These are phyloP conservation scores for Lepidium didymum DNA, from an alignment of 345 rosid genomes.

Conservation along the genomic window DNA sequence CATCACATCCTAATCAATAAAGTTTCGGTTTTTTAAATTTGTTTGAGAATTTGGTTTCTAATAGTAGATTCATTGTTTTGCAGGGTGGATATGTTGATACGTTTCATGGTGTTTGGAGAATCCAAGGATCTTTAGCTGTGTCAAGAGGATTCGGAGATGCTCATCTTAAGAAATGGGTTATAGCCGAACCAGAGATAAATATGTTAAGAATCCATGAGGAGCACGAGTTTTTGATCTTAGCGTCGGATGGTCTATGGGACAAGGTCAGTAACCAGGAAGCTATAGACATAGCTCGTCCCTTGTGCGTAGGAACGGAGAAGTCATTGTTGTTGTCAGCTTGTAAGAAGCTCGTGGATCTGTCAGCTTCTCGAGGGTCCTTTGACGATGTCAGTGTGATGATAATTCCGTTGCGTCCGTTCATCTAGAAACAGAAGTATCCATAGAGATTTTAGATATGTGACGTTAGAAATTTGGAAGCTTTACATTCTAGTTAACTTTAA, in stretches of 20 bases:
- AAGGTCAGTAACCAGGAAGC: slow-evolving; percentile 87
- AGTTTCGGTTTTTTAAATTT: not conserved
- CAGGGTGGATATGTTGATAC: slow-evolving; percentile 86
- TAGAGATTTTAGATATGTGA: slow-evolving; percentile 3
- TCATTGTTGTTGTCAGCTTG: slow-evolving; percentile 56
- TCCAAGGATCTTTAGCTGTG: slow-evolving; percentile 78
- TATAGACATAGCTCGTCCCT: slow-evolving; percentile 55
- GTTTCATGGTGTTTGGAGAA: slow-evolving; percentile 67
- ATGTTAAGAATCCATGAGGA: slow-evolving; percentile 34
- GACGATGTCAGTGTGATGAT: slow-evolving; percentile 78
- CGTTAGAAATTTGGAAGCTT: slow-evolving; percentile 6
- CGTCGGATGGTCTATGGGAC: slow-evolving; percentile 91
- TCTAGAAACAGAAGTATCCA: not conserved
- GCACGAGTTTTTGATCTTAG: slow-evolving; percentile 79
- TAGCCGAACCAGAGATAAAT: slow-evolving; percentile 71
- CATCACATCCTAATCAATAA: not conserved
- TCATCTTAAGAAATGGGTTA: slow-evolving; percentile 69
- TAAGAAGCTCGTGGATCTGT: slow-evolving; percentile 58
- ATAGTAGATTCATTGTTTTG: not conserved
- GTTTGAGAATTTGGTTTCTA: not conserved
- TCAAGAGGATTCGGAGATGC: slow-evolving; percentile 79
- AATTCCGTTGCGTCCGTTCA: slow-evolving; percentile 37
- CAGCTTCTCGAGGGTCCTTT: slow-evolving; percentile 56
- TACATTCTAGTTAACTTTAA: slow-evolving; percentile 8
- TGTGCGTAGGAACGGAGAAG: slow-evolving; percentile 35